Evolutionary conservation across 306 rosid genomes (phyloP), one percentile per base, ranked within the genome.

Genomic region (Malus fusca): DNA sequence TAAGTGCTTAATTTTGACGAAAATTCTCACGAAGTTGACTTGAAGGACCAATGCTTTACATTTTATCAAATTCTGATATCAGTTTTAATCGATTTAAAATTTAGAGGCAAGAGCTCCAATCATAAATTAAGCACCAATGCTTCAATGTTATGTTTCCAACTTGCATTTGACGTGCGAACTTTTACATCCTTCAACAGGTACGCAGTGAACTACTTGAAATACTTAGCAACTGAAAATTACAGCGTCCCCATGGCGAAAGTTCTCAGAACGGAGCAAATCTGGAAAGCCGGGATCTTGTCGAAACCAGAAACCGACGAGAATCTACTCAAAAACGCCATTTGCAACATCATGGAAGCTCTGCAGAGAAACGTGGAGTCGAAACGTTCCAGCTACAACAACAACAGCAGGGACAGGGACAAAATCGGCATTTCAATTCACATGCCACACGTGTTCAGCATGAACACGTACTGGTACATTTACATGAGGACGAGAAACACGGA

Each of bases 381-480:
- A 68, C 85, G 87, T 6, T 60, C 74, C 22, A 75, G 85, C 22
- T 91, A 82, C 43, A 64, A 31, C 2, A 64, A 18, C 22, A 30
- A 5, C 25, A 30, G 60, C 52, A 86, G 74, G 69, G 98, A 91
- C 37, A 86, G 74, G 69, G 98, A 93, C 77, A 89, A 85, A 79
- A 3, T 19, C 8, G 81, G 68, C 4, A 64, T 64, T 31, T 64
- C 68, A 31, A 64, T 64, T 8, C 68, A 80, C 26, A 63, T 88
- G 43, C 74, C 80, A 30, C 82, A 87, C 19, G 66, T 91, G 10
- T 91, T 87, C 71, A 62, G 84, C 13, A 91, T 90, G 98, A 93
- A 93, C 69, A 88, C 96, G 0, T 90, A 90, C 73, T 93, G 98
- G 98, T 93, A 93, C 77, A 93, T 93, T 14, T 93, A 93, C 68